A percentile compares a stretch with the other conserved stretches of the same genome.
Conservation (phyloP, 1,139 yeast genomes). For the Magnusiomyces paraingens region DNA sequence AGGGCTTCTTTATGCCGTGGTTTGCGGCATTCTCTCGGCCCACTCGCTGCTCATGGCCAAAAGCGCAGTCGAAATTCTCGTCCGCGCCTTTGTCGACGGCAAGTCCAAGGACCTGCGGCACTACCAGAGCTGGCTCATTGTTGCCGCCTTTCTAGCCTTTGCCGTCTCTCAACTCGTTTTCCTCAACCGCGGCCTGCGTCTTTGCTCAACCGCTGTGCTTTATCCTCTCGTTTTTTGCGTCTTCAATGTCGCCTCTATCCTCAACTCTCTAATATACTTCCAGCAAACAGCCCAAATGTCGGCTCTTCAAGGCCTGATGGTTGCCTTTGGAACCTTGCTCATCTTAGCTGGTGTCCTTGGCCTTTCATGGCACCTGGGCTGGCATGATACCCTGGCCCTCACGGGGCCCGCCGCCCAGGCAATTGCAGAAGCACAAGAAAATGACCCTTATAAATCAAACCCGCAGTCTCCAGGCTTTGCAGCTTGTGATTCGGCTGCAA, state of each 20-base stretch:
- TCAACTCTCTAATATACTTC: conserved; percentile 65
- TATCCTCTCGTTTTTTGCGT: conserved; percentile 84
- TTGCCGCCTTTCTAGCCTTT: conserved; percentile 53
- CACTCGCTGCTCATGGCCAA: conserved; percentile 83
- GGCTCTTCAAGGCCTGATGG: conserved; percentile 37
- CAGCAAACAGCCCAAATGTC: conserved; percentile 43
- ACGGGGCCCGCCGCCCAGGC: no score
- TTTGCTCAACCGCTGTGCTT: conserved; percentile 67
- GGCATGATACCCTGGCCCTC: conserved; percentile 15
- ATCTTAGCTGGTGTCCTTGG: conserved; percentile 51
- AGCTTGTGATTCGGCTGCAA: no score
- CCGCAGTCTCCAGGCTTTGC: no score
- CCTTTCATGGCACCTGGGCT: conserved; percentile 39
- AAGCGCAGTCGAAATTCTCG: conserved; percentile 64
- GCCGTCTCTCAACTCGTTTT: conserved; percentile 72
- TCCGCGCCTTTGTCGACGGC: conserved; percentile 29
- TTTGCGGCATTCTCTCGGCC: conserved; percentile 77
- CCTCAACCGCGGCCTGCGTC: conserved; percentile 65
- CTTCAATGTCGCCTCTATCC: conserved; percentile 66
- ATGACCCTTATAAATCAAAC: no score
- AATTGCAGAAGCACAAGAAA: no score
- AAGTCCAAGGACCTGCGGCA: conserved; percentile 31
- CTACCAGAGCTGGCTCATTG: conserved; percentile 43
- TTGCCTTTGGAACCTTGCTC: conserved; percentile 45
- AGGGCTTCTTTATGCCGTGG: conserved; percentile 60